A percentile compares a stretch with the other conserved stretches of the same genome.
Evolutionary conservation across 2,329 filamentous ascomycete species (phyloP).

Genomic region (Verticillium nubilum): DNA sequence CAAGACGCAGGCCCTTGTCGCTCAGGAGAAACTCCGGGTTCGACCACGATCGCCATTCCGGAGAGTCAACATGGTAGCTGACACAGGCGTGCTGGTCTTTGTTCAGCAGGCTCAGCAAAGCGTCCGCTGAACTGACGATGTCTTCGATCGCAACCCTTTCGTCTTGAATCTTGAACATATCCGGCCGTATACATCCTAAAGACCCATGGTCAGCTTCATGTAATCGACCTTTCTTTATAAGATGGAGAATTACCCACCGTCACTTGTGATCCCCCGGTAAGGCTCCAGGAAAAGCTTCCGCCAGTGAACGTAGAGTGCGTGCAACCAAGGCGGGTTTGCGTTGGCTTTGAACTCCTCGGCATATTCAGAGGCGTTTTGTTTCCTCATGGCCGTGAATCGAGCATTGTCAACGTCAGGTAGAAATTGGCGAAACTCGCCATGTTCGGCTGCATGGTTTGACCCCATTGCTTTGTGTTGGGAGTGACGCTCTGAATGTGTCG

Average conservation of each 20-base stretch:
- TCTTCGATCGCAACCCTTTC: constrained; percentile 54
- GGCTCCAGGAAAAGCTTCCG: constrained; percentile 56
- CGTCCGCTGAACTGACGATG: constrained; percentile 48
- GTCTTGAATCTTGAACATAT: constrained; percentile 55
- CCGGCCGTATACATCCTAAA: constrained; percentile 42
- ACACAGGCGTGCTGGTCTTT: constrained; percentile 42
- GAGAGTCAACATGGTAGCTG: constrained; percentile 59
- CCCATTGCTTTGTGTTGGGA: neutral
- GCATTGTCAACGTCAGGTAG: constrained; percentile 56
- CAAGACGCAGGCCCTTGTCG: constrained; percentile 64
- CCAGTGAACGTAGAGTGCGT: constrained; percentile 57
- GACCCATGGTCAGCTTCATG: constrained; percentile 1
- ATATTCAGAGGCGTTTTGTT: constrained; percentile 59
- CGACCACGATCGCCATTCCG: constrained; percentile 64
- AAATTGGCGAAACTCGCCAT: constrained; percentile 46
- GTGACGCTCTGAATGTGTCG: neutral
- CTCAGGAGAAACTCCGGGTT: constrained; percentile 71
- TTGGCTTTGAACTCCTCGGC: constrained; percentile 53
- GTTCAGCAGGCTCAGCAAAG: constrained; percentile 39
- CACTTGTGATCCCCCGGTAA: constrained; percentile 64
- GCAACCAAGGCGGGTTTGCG: constrained; percentile 61
- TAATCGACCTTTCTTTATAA: neutral
- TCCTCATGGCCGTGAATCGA: constrained; percentile 58
- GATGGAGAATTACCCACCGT: constrained; percentile 40
- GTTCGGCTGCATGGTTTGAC: neutral